Conservation (phyloP, 495 filamentous ascomycete genomes). For the Apodospora peruviana region DNA sequence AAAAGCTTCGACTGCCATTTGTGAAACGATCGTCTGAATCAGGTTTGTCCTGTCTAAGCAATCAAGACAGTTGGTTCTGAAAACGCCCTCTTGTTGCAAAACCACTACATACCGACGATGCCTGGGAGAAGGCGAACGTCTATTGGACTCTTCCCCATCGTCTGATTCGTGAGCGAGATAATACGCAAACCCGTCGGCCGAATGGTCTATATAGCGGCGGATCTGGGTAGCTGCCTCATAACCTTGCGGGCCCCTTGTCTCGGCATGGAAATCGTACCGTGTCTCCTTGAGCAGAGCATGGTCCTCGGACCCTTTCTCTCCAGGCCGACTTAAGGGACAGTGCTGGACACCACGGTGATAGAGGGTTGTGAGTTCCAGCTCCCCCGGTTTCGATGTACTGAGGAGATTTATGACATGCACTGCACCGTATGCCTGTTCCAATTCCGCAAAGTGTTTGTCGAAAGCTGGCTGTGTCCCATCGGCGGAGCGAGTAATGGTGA, state of each 20-base stretch:
- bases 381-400: conserved; percentile 76
- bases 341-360: conserved; percentile 71
- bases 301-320: conserved; percentile 43
- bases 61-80: conserved; percentile 93
- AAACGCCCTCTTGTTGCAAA: conserved; percentile 87
- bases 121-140: conserved; percentile 15
- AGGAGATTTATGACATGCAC: conserved; percentile 89
- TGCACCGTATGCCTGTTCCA: conserved; percentile 80
- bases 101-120: conserved; percentile 57
- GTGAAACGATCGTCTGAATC: conserved; percentile 89
- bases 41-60: conserved; percentile 95
- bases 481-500: conserved; percentile 77
- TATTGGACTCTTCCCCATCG: conserved; percentile 28
- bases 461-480: conserved; percentile 95
- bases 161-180: conserved; percentile 72
- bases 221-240: conserved; percentile 86
- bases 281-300: conserved; percentile 69
- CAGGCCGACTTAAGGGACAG: conserved; percentile 56
- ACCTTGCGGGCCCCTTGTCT: conserved; percentile 78
- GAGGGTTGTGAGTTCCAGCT: conserved; percentile 70
- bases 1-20: conserved; percentile 82
- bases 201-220: conserved; percentile 62
- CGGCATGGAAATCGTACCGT: conserved; percentile 91
- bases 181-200: conserved; percentile 82
- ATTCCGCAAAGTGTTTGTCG: conserved; percentile 81